phyloP scores from a whole-genome alignment of 306 rosid genomes.

The Mucuna pruriens region DNA sequence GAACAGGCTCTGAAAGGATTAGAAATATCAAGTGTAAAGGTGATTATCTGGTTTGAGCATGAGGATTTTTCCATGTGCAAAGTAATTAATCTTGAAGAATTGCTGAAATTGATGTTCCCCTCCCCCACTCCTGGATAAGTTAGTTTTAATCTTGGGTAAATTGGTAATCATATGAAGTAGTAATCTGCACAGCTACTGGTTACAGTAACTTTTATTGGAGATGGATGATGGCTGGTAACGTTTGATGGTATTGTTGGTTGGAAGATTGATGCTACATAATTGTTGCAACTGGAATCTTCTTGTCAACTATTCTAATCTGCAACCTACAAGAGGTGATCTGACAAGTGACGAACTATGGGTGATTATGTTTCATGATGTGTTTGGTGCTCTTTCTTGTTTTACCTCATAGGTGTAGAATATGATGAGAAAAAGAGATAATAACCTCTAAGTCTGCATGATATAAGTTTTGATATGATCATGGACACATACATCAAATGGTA shows the following conservation, averaged over 20 bases:
- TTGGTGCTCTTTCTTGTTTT: not conserved
- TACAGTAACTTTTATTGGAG: not conserved
- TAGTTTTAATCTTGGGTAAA: not conserved
- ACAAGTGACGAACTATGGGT: conserved; percentile 1
- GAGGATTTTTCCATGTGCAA: not conserved
- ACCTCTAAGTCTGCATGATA: not conserved
- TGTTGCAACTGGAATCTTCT: not conserved
- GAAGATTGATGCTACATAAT: not conserved
- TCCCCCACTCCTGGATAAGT: not conserved
- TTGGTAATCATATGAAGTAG: not conserved
- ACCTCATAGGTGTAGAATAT: not conserved
- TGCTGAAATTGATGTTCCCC: not conserved
- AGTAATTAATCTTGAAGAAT: not conserved
- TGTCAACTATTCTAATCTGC: not conserved
- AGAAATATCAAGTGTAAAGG: not conserved
- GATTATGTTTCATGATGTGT: conserved; percentile 25
- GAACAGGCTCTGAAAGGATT: conserved; percentile 1
- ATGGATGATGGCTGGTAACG: not conserved
- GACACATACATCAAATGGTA: not conserved
- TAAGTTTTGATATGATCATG: not conserved
- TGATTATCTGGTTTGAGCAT: not conserved
- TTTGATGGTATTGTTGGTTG: conserved; percentile 5
- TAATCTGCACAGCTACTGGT: not conserved
- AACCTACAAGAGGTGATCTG: not conserved
- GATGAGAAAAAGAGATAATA: conserved; percentile 1